phyloP scores from a whole-genome alignment of 805 yeast genomes.

The Wickerhamiella galacta region DNA sequence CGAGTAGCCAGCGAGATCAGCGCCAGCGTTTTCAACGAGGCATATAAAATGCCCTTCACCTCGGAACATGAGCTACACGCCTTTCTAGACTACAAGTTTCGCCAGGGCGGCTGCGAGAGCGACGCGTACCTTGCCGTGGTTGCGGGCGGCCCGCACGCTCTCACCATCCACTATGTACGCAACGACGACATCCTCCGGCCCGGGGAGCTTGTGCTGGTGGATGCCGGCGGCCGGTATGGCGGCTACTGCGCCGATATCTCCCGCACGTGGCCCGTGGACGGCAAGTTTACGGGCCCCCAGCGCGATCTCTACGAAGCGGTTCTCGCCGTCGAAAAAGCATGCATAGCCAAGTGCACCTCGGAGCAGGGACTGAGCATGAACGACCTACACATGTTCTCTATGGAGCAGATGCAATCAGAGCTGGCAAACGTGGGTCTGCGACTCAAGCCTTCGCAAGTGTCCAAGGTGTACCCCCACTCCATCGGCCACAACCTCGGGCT shows the following conservation, averaged over 20 bases:
- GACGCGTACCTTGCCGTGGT: slow-evolving; percentile 92
- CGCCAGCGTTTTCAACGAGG: slow-evolving; percentile 67
- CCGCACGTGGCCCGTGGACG: slow-evolving; percentile 85
- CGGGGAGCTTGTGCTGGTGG: slow-evolving; percentile 78
- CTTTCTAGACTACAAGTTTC: slow-evolving; percentile 65
- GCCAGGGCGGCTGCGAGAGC: slow-evolving; percentile 74
- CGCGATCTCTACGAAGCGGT: slow-evolving; percentile 80
- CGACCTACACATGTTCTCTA: slow-evolving; percentile 60
- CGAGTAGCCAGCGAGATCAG: slow-evolving; percentile 70
- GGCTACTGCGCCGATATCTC: slow-evolving; percentile 95
- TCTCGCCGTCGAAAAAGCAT: slow-evolving; percentile 58
- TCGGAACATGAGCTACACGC: slow-evolving; percentile 70
- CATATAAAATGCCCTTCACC: slow-evolving; percentile 42
- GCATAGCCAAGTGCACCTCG: slow-evolving; percentile 55
- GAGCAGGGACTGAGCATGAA: slow-evolving; percentile 38
- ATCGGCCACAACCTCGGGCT: slow-evolving; percentile 91
- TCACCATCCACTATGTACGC: slow-evolving; percentile 85
- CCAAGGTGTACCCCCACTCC: slow-evolving; percentile 70
- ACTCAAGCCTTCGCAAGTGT: slow-evolving; percentile 15
- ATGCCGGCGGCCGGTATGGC: slow-evolving; percentile 87
- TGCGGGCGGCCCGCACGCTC: slow-evolving; percentile 80
- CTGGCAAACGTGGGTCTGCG: slow-evolving; percentile 57
- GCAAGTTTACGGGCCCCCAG: slow-evolving; percentile 61
- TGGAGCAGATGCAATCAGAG: slow-evolving; percentile 40
- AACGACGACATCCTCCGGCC: slow-evolving; percentile 67